Percentiles rank a stretch among this genome's conserved stretches.
phyloP scores from a whole-genome alignment of 1,139 yeast species.

The Saccharomyces uvarum region DNA sequence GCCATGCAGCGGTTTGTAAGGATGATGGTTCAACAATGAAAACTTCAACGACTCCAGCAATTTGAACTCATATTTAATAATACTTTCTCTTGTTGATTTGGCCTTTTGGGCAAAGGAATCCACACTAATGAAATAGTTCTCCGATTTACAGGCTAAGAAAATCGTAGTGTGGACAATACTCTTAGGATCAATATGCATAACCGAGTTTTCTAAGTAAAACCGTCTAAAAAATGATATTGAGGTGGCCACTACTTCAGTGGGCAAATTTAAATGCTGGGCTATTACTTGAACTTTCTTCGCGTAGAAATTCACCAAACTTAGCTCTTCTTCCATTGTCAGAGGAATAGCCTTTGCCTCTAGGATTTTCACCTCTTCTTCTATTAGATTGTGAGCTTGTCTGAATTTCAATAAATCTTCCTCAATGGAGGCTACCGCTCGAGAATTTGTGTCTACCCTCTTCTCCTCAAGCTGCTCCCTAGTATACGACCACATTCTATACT shows the following conservation, averaged over 20 bases:
- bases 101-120: constrained; percentile 70
- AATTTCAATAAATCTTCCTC: constrained; percentile 33
- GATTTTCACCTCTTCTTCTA: constrained; percentile 29
- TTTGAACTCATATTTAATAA: constrained; percentile 70
- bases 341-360: constrained; percentile 41
- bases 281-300: constrained; percentile 61
- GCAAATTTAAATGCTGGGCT: constrained; percentile 49
- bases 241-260: constrained; percentile 68
- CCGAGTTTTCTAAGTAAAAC: constrained; percentile 71
- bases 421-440: constrained; percentile 42
- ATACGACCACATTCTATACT: constrained; percentile 80
- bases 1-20: constrained; percentile 82
- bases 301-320: constrained; percentile 57
- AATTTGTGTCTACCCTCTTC: constrained; percentile 43
- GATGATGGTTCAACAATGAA: constrained; percentile 80
- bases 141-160: constrained; percentile 87
- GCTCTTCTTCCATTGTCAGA: constrained; percentile 62
- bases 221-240: constrained; percentile 76
- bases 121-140: constrained; percentile 80
- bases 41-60: constrained; percentile 69
- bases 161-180: constrained; percentile 75
- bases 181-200: constrained; percentile 84
- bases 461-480: constrained; percentile 48
- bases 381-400: constrained; percentile 33
- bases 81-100: constrained; percentile 55